phyloP scores from a whole-genome alignment of 345 rosid species.

The Hibiscus mutabilis region DNA sequence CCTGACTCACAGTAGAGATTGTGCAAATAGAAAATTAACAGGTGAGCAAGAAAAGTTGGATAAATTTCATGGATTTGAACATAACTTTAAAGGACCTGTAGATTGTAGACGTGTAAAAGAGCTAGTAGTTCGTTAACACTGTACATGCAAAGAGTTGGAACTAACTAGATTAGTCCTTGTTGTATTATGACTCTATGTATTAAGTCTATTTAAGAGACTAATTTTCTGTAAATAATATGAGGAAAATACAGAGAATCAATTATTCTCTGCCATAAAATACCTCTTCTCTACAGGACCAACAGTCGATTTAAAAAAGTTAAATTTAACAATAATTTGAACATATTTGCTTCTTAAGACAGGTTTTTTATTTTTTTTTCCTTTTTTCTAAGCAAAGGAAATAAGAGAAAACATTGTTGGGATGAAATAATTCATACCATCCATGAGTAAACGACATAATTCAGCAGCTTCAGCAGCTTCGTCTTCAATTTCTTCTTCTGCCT shows the following conservation, averaged over 20 bases:
- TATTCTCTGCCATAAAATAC: too few relatives aligned
- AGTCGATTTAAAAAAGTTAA: background rate
- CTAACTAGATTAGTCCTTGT: too few relatives aligned
- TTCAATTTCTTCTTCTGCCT: slow-evolving; percentile 85
- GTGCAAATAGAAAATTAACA: background rate
- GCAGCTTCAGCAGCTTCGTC: slow-evolving; percentile 97
- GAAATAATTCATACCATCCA: slow-evolving; percentile 68
- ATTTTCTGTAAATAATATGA: too few relatives aligned
- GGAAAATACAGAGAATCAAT: too few relatives aligned
- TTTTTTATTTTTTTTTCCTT: background rate
- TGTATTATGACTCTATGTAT: too few relatives aligned
- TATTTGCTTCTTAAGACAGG: background rate
- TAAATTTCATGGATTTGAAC: background rate
- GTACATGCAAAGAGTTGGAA: too few relatives aligned
- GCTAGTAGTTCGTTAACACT: too few relatives aligned
- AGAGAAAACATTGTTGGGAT: background rate
- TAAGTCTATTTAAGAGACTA: too few relatives aligned
- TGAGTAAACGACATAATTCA: slow-evolving; percentile 78
- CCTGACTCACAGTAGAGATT: background rate
- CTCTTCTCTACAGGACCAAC: background rate
- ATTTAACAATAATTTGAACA: background rate
- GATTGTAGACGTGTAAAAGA: too few relatives aligned
- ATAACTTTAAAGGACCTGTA: background rate
- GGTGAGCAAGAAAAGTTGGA: background rate
- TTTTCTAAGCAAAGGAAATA: background rate